Evolutionary conservation across 805 yeast species (phyloP).

Genomic region (Candida arabinofermentans): DNA sequence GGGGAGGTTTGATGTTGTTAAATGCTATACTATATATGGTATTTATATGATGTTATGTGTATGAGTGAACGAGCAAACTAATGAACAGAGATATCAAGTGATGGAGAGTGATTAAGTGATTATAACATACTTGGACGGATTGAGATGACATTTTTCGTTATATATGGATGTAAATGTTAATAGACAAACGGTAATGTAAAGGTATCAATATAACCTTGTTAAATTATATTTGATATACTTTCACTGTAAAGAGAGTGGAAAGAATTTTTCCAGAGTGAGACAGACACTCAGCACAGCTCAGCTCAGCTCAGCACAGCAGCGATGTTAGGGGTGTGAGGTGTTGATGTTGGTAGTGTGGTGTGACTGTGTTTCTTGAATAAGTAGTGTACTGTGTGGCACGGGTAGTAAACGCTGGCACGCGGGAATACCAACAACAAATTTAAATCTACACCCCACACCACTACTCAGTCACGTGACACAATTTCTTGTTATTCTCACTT

Average conservation of each 20-base stretch:
- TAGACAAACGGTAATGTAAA: neutral
- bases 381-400: too few species aligned
- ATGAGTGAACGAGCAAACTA: too few species aligned
- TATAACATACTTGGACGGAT: constrained; percentile 88
- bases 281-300: neutral
- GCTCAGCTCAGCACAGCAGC: neutral
- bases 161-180: neutral
- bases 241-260: too few species aligned
- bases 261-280: neutral
- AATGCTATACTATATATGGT: too few species aligned
- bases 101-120: too few species aligned
- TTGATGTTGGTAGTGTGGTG: neutral
- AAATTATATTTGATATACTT: too few species aligned
- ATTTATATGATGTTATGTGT: too few species aligned
- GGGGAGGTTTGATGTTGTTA: too few species aligned
- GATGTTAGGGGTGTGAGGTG: neutral
- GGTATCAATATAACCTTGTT: neutral
- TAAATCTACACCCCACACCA: neutral
- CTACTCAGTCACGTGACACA: neutral
- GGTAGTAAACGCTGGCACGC: too few species aligned
- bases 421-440: neutral
- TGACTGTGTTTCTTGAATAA: neutral
- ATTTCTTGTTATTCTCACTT: too few species aligned
- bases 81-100: neutral
- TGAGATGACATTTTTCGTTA: constrained; percentile 45